phyloP scores from a whole-genome alignment of 768 basidiomycete genomes.

The Leccinum aurantiacum region DNA sequence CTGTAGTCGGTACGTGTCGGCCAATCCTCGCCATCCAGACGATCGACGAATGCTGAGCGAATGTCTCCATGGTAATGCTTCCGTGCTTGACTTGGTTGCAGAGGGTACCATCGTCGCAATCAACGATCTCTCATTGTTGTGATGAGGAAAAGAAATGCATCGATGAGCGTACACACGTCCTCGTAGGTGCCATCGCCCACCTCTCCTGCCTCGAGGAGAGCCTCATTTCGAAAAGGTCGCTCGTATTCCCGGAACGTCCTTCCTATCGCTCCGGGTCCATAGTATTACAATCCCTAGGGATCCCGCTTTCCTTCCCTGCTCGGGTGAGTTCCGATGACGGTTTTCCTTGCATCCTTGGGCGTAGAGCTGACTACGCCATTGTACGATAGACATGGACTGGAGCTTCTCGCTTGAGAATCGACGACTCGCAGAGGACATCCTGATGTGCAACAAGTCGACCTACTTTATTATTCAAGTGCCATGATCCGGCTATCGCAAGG shows the following conservation, averaged over 20 bases:
- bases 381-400: no score
- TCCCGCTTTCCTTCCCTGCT: no score
- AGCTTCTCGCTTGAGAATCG: no score
- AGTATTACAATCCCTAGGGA: no score
- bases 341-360: background rate
- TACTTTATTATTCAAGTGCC: no score
- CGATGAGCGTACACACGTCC: background rate
- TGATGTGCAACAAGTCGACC: no score
- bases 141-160: background rate
- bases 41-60: background rate
- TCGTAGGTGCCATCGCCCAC: conserved; percentile 48
- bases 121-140: conserved; percentile 14
- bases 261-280: no score
- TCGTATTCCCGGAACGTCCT: conserved; percentile 30
- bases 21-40: no score
- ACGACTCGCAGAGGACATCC: no score
- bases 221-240: conserved; percentile 46
- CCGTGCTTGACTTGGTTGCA: conserved; percentile 39
- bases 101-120: conserved; percentile 46
- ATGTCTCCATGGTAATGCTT: conserved; percentile 11
- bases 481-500: no score
- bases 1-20: conserved; percentile 35
- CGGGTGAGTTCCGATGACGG: no score
- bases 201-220: conserved; percentile 51
- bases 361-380: background rate